These are phyloP conservation scores for Huntiella omanensis DNA, from an alignment of 2,329 filamentous ascomycete species.

Conservation along the genomic window DNA sequence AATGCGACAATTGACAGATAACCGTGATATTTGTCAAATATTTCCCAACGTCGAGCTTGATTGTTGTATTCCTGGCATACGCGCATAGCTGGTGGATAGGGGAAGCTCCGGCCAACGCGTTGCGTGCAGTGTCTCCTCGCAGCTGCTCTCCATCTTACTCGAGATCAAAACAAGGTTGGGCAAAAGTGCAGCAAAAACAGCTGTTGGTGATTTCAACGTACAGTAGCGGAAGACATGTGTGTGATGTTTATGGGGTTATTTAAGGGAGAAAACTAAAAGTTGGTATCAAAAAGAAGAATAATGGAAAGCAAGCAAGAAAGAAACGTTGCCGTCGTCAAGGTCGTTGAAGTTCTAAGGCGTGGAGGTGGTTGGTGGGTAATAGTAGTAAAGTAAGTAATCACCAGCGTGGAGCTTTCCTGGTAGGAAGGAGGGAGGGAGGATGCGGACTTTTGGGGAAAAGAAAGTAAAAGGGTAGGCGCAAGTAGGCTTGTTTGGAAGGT, in stretches of 20 bases:
- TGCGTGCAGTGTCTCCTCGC: no score
- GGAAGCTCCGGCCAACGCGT: background rate
- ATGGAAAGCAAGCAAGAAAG: constrained; percentile 5
- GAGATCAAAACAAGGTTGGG: background rate
- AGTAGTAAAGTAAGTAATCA: constrained; percentile 7
- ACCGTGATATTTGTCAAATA: no score
- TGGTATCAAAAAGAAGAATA: constrained; percentile 1
- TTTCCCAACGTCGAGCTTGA: no score
- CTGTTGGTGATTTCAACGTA: constrained; percentile 15
- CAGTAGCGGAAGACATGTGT: constrained; percentile 19
- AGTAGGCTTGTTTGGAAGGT: background rate
- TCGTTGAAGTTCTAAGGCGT: constrained; percentile 6
- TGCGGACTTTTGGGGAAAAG: constrained; percentile 1
- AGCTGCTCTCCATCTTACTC: no score
- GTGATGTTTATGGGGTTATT: constrained; percentile 10
- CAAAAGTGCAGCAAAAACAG: constrained; percentile 1
- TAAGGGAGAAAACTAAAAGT: constrained; percentile 11
- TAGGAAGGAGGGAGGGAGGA: constrained; percentile 4
- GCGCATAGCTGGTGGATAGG: background rate
- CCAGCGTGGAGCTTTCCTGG: constrained; percentile 10
- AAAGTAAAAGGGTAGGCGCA: background rate
- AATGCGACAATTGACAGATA: no score
- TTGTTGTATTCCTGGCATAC: background rate
- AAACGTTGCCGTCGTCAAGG: constrained; percentile 8
- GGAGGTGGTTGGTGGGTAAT: no score